Evolutionary conservation across 805 yeast species (phyloP).

Genomic region (Yarrowia sp.): DNA sequence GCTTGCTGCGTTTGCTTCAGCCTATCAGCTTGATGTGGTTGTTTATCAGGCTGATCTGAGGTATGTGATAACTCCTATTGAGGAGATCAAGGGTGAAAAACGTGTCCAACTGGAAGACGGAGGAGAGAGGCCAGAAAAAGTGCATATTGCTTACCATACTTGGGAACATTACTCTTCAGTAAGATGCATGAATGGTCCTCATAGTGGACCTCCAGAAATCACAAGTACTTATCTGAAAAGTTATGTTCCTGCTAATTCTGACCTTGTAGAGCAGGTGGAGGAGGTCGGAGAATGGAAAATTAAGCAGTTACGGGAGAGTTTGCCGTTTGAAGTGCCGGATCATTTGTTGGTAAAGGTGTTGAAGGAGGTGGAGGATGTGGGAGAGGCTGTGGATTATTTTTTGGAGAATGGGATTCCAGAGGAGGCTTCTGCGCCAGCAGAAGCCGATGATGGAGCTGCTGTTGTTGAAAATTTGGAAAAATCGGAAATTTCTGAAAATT

Average conservation of each 20-base stretch:
- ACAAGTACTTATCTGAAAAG: background rate
- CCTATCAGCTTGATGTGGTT: constrained; percentile 38
- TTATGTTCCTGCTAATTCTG: background rate
- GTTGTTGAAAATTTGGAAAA: too few species aligned
- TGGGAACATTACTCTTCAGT: constrained; percentile 48
- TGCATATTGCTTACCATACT: constrained; percentile 44
- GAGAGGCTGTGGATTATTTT: constrained; percentile 3
- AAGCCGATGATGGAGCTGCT: background rate
- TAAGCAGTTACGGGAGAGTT: background rate
- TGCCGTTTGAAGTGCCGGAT: constrained; percentile 3
- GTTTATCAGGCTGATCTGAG: constrained; percentile 42
- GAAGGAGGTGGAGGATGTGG: constrained; percentile 14
- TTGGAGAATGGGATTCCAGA: constrained; percentile 15
- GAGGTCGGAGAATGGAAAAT: constrained; percentile 24
- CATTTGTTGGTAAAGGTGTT: background rate
- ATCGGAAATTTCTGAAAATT: too few species aligned
- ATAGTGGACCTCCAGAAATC: constrained; percentile 38
- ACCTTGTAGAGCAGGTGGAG: background rate
- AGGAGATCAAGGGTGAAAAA: constrained; percentile 1
- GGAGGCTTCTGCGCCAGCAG: background rate
- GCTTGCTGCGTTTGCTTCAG: constrained; percentile 43
- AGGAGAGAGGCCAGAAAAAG: constrained; percentile 9
- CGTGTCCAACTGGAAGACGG: constrained; percentile 6
- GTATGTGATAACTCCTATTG: constrained; percentile 36
- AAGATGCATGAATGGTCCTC: constrained; percentile 42